Conservation (phyloP, 805 yeast species). For the Saccharomycopsis capsularis region DNA sequence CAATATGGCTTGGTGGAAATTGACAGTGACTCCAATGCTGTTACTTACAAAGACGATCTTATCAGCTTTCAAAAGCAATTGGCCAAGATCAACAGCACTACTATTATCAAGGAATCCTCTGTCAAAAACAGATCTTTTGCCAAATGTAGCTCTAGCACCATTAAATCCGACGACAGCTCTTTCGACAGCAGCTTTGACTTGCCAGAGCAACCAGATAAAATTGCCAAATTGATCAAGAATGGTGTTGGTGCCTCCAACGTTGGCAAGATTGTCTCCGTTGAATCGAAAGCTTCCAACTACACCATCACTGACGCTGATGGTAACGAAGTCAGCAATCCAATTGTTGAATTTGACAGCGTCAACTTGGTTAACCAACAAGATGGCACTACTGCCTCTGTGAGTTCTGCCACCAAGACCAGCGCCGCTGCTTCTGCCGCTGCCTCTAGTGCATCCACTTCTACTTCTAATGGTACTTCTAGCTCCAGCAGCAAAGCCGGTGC, state of each 20-base stretch:
- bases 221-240: slow-evolving; percentile 36
- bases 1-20: slow-evolving; percentile 70
- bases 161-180: slow-evolving; percentile 32
- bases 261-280: slow-evolving; percentile 38
- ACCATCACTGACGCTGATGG: slow-evolving; percentile 34
- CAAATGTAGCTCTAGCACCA: slow-evolving; percentile 35
- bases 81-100: slow-evolving; percentile 29
- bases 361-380: slow-evolving; percentile 31
- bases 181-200: slow-evolving; percentile 42
- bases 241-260: slow-evolving; percentile 41
- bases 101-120: slow-evolving; percentile 33
- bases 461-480: slow-evolving; percentile 21
- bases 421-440: slow-evolving; percentile 20
- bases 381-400: slow-evolving; percentile 22
- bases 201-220: slow-evolving; percentile 42
- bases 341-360: slow-evolving; percentile 32
- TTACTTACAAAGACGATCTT: slow-evolving; percentile 43
- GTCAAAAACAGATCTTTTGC: slow-evolving; percentile 29
- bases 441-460: slow-evolving; percentile 21
- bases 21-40: slow-evolving; percentile 34
- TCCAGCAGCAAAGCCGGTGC: slow-evolving; percentile 26
- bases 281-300: slow-evolving; percentile 35
- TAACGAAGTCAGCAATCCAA: slow-evolving; percentile 29
- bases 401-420: slow-evolving; percentile 21
- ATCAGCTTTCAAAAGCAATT: slow-evolving; percentile 41